A percentile compares a stretch with the other conserved stretches of the same genome.
Evolutionary conservation across 2,329 filamentous ascomycete genomes (phyloP).

Genomic region (Colletotrichum sp.): DNA sequence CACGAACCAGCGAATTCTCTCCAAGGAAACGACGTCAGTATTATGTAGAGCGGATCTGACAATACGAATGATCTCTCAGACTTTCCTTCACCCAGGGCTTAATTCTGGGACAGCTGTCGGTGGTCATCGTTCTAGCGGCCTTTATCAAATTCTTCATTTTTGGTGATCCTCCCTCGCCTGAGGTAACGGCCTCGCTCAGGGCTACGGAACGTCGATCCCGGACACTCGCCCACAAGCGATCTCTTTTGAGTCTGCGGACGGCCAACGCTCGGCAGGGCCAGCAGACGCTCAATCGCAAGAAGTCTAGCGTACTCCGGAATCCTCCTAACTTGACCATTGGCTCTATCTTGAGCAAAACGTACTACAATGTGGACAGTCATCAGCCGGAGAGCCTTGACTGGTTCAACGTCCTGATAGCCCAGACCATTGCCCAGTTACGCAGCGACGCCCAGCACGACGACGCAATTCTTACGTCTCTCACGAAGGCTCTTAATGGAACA

Average conservation of each 20-base stretch:
- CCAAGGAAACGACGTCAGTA: not conserved
- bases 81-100: constrained; percentile 94
- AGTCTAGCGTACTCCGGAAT: constrained; percentile 75
- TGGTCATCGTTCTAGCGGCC: constrained; percentile 87
- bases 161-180: constrained; percentile 86
- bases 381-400: constrained; percentile 97
- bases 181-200: constrained; percentile 77
- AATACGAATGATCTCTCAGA: constrained; percentile 45
- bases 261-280: constrained; percentile 43
- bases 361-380: constrained; percentile 94
- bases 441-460: constrained; percentile 92
- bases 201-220: constrained; percentile 77
- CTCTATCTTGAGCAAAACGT: constrained; percentile 94
- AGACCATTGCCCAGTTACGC: constrained; percentile 94
- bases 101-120: constrained; percentile 89
- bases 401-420: constrained; percentile 97
- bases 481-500: constrained; percentile 84
- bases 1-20: not conserved
- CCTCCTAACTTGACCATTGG: constrained; percentile 84
- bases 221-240: constrained; percentile 78
- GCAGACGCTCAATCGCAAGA: constrained; percentile 63
- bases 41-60: not conserved
- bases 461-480: constrained; percentile 85
- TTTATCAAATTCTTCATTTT: constrained; percentile 99
- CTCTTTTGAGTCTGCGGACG: constrained; percentile 67